phyloP scores from a whole-genome alignment of 2,329 filamentous ascomycete genomes.

The Rhynchosporium agropyri region DNA sequence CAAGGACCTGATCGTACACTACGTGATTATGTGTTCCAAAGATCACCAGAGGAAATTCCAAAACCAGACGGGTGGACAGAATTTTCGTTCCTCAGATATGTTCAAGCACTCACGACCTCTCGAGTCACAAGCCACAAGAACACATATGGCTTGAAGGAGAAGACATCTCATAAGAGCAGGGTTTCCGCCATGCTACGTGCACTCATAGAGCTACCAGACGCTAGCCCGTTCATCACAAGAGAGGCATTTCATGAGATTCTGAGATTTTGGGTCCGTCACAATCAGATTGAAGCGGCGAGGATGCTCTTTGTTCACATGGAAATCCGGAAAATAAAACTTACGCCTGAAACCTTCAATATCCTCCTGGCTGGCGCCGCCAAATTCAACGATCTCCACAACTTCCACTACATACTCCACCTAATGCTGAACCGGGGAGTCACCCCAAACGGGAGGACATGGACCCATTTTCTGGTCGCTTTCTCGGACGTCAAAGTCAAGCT shows the following conservation, averaged over 20 bases:
- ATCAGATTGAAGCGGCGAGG: slow-evolving; percentile 41
- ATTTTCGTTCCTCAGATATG: slow-evolving; percentile 44
- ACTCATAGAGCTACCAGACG: slow-evolving; percentile 42
- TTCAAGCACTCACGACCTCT: slow-evolving; percentile 44
- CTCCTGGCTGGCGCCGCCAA: slow-evolving; percentile 46
- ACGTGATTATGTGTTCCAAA: not conserved
- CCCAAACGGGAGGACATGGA: slow-evolving; percentile 49
- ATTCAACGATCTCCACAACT: slow-evolving; percentile 45
- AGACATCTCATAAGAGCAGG: slow-evolving; percentile 25
- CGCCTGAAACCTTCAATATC: slow-evolving; percentile 49
- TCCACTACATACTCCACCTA: slow-evolving; percentile 43
- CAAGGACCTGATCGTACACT: not conserved
- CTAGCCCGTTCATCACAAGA: slow-evolving; percentile 44
- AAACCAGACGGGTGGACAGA: slow-evolving; percentile 39
- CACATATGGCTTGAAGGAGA: slow-evolving; percentile 28
- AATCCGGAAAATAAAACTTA: slow-evolving; percentile 40
- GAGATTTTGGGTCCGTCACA: slow-evolving; percentile 43
- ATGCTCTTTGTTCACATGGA: slow-evolving; percentile 44
- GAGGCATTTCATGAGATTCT: slow-evolving; percentile 47
- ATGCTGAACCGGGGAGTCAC: slow-evolving; percentile 46
- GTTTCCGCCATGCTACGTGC: slow-evolving; percentile 37
- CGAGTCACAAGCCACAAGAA: slow-evolving; percentile 30
- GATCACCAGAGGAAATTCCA: slow-evolving; percentile 26
- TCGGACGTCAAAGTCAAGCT: slow-evolving; percentile 26
- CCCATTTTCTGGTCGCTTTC: slow-evolving; percentile 43